Percentiles rank a stretch among this genome's conserved stretches.
Evolutionary conservation across 345 rosid species (phyloP).

Genomic region (Populus simonii): DNA sequence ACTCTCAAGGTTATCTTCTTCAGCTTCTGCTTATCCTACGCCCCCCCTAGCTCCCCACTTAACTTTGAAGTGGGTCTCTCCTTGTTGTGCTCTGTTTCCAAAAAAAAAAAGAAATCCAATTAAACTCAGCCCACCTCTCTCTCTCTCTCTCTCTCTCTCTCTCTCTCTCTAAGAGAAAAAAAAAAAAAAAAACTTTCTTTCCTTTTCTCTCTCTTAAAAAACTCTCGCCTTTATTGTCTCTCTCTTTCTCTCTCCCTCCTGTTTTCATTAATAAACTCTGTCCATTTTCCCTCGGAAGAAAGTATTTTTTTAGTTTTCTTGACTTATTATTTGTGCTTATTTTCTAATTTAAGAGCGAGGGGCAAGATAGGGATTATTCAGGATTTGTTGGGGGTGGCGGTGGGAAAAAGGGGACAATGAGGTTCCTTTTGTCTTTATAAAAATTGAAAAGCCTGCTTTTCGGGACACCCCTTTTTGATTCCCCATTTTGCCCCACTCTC

Average conservation of each 20-base stretch:
- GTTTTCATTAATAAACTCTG: conserved; percentile 16
- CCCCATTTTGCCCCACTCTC: conserved; percentile 9
- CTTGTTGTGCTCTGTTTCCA: conserved; percentile 13
- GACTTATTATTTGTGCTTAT: neutral
- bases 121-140: conserved; percentile 7
- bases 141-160: neutral
- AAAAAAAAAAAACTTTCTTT: too few species aligned
- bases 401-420: neutral
- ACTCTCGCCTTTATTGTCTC: neutral
- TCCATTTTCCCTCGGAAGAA: neutral
- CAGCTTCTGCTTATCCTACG: conserved; percentile 26
- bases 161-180: neutral
- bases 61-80: conserved; percentile 33
- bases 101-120: conserved; percentile 38
- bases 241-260: conserved; percentile 14
- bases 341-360: neutral
- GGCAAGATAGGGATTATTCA: neutral
- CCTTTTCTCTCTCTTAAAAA: neutral
- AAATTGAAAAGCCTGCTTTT: conserved; percentile 10
- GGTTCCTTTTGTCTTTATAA: conserved; percentile 23
- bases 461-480: conserved; percentile 8
- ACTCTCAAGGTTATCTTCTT: neutral
- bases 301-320: too few species aligned
- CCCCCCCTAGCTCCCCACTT: conserved; percentile 3
- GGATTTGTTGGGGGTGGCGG: neutral